These are phyloP conservation scores for Escallonia rubra DNA, from an alignment of 129 eudicot genomes.

Conservation along the genomic window DNA sequence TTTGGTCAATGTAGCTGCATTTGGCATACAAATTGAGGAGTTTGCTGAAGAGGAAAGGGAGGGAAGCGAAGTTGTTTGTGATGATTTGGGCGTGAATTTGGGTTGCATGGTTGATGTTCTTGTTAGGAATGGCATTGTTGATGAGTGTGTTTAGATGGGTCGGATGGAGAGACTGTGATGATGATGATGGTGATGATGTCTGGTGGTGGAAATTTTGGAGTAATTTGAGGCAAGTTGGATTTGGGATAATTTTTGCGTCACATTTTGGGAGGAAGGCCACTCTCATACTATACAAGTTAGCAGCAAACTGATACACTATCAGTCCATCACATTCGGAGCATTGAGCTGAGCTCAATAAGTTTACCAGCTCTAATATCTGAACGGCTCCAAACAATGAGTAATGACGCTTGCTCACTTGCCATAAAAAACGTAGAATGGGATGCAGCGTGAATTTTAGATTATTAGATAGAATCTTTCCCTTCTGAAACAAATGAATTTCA, in stretches of 20 bases:
- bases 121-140: conserved; percentile 19
- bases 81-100: conserved; percentile 34
- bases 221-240: background rate
- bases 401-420: too few species aligned
- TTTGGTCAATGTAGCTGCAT: conserved; percentile 20
- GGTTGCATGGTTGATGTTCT: conserved; percentile 27
- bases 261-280: conserved; percentile 9
- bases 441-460: too few species aligned
- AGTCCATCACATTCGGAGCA: background rate
- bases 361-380: background rate
- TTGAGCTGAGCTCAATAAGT: background rate
- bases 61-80: conserved; percentile 5
- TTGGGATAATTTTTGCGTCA: background rate
- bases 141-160: conserved; percentile 30
- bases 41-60: conserved; percentile 24
- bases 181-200: background rate
- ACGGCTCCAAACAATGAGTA: too few species aligned
- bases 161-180: conserved; percentile 9
- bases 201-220: conserved; percentile 11
- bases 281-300: conserved; percentile 5
- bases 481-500: too few species aligned
- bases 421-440: too few species aligned
- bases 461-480: too few species aligned
- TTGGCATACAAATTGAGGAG: conserved; percentile 34
- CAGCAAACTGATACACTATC: background rate